Conservation (phyloP, 1,139 yeast genomes). For the Blastobotrys indianensis region DNA sequence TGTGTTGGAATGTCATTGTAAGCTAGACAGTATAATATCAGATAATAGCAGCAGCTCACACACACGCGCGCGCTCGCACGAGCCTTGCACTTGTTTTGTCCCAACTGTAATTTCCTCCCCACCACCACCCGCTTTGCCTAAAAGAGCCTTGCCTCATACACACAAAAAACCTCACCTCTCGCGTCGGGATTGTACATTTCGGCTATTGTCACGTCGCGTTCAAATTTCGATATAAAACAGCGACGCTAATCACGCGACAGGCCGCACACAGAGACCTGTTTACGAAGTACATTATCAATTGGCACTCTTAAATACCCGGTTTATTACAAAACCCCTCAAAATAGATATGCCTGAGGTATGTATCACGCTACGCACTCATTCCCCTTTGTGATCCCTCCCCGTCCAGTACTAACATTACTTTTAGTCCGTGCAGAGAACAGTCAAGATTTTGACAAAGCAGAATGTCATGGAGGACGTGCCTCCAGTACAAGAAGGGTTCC, state of each 20-base stretch:
- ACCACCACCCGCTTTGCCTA: no score
- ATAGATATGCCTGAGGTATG: background rate
- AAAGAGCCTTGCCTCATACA: background rate
- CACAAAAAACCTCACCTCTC: background rate
- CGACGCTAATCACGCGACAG: no score
- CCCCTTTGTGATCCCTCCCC: background rate
- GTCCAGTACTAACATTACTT: background rate
- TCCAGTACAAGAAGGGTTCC: conserved; percentile 83
- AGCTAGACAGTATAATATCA: no score
- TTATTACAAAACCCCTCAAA: background rate
- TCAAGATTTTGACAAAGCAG: conserved; percentile 84
- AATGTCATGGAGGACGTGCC: conserved; percentile 78
- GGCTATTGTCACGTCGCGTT: no score
- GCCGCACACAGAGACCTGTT: background rate
- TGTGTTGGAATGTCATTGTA: conserved; percentile 5
- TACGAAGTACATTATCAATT: no score
- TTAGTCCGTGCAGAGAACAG: conserved; percentile 64
- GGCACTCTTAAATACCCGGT: background rate
- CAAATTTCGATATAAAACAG: no score
- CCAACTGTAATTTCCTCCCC: background rate
- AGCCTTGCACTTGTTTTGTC: background rate
- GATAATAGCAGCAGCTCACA: background rate
- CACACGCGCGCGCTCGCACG: no score
- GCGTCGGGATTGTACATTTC: no score
- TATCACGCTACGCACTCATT: background rate